phyloP scores from a whole-genome alignment of 192 early-diverging fungal species.

The Backusella westeae region DNA sequence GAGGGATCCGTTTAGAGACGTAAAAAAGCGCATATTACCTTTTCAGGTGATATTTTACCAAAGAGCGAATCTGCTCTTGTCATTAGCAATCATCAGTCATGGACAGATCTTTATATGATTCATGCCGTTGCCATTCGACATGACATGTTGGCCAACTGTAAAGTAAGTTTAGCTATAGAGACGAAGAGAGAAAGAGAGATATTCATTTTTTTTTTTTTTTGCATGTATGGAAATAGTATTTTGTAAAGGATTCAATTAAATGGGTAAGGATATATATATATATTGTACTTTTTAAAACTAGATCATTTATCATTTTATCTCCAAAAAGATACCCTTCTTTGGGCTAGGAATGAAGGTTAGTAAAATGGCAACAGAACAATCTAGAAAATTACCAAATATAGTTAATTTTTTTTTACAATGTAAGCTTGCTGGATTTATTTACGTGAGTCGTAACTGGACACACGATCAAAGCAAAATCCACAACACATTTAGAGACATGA shows the following conservation, averaged over 20 bases:
- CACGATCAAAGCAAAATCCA: constrained; percentile 49
- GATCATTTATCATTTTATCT: not conserved
- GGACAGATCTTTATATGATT: constrained; percentile 57
- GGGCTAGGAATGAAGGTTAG: constrained; percentile 61
- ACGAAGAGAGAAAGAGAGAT: not conserved
- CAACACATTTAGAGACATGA: constrained; percentile 49
- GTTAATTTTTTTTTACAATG: not conserved
- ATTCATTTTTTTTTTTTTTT: not conserved
- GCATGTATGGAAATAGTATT: constrained; percentile 39
- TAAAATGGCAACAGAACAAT: not conserved
- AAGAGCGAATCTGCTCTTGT: constrained; percentile 50
- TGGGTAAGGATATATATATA: constrained; percentile 32
- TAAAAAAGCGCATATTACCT: constrained; percentile 48
- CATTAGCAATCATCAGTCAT: constrained; percentile 54
- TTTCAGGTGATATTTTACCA: constrained; percentile 52
- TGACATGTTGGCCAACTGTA: constrained; percentile 52
- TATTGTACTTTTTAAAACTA: not conserved
- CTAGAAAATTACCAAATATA: not conserved
- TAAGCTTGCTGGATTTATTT: constrained; percentile 53
- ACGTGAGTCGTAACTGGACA: constrained; percentile 55
- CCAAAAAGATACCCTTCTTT: constrained; percentile 54
- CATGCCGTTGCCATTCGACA: constrained; percentile 48
- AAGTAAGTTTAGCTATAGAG: constrained; percentile 27
- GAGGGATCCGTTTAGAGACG: not conserved
- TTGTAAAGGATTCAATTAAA: constrained; percentile 62